Evolutionary conservation across 192 early-diverging fungal species (phyloP).

Genomic region (Paraglomus brasilianum): DNA sequence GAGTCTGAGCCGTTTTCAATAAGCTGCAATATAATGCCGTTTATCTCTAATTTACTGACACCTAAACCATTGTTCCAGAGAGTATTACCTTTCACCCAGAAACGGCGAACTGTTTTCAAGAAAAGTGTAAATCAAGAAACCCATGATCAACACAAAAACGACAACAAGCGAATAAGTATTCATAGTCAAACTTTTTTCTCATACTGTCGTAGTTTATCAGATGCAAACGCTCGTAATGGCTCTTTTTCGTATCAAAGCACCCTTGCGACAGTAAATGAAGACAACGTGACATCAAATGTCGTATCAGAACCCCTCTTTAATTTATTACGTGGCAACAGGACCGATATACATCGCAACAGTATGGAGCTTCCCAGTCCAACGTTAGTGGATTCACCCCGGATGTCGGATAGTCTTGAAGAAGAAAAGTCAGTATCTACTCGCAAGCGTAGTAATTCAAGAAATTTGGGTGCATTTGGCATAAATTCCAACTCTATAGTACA

Average conservation of each 20-base stretch:
- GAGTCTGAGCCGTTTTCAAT: slow-evolving; percentile 39
- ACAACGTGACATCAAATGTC: too few species aligned
- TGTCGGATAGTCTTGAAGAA: slow-evolving; percentile 18
- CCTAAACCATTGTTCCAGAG: slow-evolving; percentile 32
- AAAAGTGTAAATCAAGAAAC: not conserved
- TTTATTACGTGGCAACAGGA: too few species aligned
- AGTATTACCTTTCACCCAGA: slow-evolving; percentile 33
- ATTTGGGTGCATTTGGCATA: slow-evolving; percentile 42
- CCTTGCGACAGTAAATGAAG: not conserved
- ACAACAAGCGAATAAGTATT: not conserved
- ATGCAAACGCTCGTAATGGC: not conserved
- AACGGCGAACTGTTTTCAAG: slow-evolving; percentile 1
- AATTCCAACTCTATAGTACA: slow-evolving; percentile 40
- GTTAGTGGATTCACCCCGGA: not conserved
- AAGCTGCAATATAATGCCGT: slow-evolving; percentile 43
- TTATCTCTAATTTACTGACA: slow-evolving; percentile 34
- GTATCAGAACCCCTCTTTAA: too few species aligned
- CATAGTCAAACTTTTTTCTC: not conserved
- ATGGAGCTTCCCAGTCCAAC: slow-evolving; percentile 8
- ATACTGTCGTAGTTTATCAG: not conserved
- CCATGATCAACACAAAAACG: not conserved
- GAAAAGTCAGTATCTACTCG: slow-evolving; percentile 32
- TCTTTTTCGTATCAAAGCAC: not conserved
- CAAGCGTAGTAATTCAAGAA: slow-evolving; percentile 43
- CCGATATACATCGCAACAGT: not conserved